Conservation (phyloP, 2,329 filamentous ascomycete species). For the Colletotrichum costaricense region DNA sequence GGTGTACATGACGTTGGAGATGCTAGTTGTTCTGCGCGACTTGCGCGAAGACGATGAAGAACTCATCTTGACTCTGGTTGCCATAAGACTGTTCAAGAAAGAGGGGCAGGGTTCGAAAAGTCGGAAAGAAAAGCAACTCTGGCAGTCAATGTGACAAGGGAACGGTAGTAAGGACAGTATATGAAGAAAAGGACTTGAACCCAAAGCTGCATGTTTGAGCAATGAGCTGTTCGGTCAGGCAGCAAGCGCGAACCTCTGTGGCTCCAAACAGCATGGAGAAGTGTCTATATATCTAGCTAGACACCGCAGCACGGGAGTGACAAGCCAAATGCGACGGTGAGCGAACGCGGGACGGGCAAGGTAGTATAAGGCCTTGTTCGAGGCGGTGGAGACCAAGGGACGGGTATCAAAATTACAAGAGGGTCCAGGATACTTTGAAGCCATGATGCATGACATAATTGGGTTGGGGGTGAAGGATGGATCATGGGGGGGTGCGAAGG, state of each 20-base stretch:
- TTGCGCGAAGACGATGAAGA: slow-evolving; percentile 57
- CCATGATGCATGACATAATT: slow-evolving; percentile 60
- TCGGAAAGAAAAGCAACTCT: slow-evolving; percentile 20
- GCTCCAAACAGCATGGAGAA: slow-evolving; percentile 22
- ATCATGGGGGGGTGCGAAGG: slow-evolving; percentile 21
- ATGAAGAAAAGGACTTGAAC: slow-evolving; percentile 30
- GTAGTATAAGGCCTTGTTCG: slow-evolving; percentile 27
- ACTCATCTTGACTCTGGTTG: slow-evolving; percentile 45
- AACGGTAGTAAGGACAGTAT: slow-evolving; percentile 32
- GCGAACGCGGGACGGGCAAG: slow-evolving; percentile 26
- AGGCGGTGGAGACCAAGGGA: slow-evolving; percentile 37
- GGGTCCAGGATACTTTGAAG: slow-evolving; percentile 48
- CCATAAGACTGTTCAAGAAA: not conserved
- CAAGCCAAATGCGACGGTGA: slow-evolving; percentile 32
- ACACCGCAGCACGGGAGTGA: slow-evolving; percentile 22
- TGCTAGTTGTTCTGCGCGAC: slow-evolving; percentile 57
- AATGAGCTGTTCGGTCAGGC: slow-evolving; percentile 33
- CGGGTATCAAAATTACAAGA: slow-evolving; percentile 48
- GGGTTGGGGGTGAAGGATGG: slow-evolving; percentile 38
- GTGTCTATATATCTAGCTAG: slow-evolving; percentile 35
- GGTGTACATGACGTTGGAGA: slow-evolving; percentile 65
- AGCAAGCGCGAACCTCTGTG: slow-evolving; percentile 35
- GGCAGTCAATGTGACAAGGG: slow-evolving; percentile 5
- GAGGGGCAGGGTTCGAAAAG: not conserved
- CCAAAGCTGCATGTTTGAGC: slow-evolving; percentile 32